Evolutionary conservation across 768 basidiomycete genomes (phyloP).

Genomic region (Harrya chromipes): DNA sequence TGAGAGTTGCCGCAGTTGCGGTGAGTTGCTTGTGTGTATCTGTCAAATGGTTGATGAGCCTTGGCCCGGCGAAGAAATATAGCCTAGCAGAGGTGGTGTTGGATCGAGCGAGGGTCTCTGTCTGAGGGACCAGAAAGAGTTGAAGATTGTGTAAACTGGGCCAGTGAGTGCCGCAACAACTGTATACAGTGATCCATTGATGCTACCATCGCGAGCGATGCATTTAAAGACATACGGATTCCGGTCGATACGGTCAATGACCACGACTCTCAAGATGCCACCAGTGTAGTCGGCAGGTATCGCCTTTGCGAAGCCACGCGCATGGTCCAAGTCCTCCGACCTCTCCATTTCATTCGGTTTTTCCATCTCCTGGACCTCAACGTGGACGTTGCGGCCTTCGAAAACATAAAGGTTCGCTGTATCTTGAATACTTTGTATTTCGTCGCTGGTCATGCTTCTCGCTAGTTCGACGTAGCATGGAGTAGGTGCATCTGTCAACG

Average conservation of each 20-base stretch:
- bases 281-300: constrained; percentile 75
- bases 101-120: constrained; percentile 61
- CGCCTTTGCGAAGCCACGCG: constrained; percentile 49
- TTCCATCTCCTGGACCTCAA: constrained; percentile 74
- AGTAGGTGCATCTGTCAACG: constrained; percentile 62
- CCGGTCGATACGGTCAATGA: constrained; percentile 80
- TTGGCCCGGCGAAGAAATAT: constrained; percentile 80
- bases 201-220: constrained; percentile 6
- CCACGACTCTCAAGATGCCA: constrained; percentile 72
- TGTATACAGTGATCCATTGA: constrained; percentile 23
- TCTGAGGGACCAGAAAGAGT: constrained; percentile 68
- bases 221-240: constrained; percentile 55
- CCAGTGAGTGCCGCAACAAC: constrained; percentile 83
- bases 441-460: constrained; percentile 59
- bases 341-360: constrained; percentile 31
- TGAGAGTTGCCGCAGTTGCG: constrained; percentile 56
- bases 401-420: constrained; percentile 67
- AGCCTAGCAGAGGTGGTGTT: constrained; percentile 65
- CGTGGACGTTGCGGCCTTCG: constrained; percentile 61
- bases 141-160: constrained; percentile 73
- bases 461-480: constrained; percentile 79
- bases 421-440: constrained; percentile 58
- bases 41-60: constrained; percentile 61
- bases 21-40: constrained; percentile 56
- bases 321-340: constrained; percentile 37